Evolutionary conservation across 805 yeast genomes (phyloP).

Genomic region (Nakazawaea anatomiae): DNA sequence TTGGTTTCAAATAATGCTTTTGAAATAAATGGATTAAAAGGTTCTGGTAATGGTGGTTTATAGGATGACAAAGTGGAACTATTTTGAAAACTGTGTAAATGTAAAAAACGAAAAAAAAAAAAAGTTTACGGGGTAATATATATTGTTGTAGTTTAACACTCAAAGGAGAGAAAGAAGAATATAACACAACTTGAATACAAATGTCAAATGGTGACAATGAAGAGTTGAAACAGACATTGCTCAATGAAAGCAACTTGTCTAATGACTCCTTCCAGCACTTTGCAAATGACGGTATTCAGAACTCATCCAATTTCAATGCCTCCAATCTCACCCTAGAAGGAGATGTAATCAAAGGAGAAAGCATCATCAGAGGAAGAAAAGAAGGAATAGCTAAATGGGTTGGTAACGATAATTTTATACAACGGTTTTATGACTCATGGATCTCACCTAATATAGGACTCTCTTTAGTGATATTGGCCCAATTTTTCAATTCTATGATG

Average conservation of each 20-base stretch:
- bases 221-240: neutral
- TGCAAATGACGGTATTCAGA: no score
- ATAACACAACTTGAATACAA: neutral
- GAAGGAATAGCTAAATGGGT: neutral
- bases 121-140: neutral
- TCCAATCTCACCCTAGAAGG: no score
- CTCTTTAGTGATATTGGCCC: conserved; percentile 51
- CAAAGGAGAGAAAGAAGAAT: neutral
- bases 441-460: conserved; percentile 46
- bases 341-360: no score
- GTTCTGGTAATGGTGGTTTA: conserved; percentile 5
- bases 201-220: neutral
- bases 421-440: neutral
- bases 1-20: neutral
- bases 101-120: no score
- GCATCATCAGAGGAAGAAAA: no score
- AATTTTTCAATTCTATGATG: conserved; percentile 75
- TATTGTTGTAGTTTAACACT: neutral
- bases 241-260: neutral
- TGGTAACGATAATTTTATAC: neutral
- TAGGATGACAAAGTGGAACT: neutral
- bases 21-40: conserved; percentile 5
- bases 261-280: neutral
- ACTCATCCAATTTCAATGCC: no score
- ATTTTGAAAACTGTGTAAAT: neutral